Percentiles rank a stretch among this genome's conserved stretches.
These are phyloP conservation scores for Trichophyton simii DNA, from an alignment of 2,329 filamentous ascomycete genomes.

Conservation along the genomic window DNA sequence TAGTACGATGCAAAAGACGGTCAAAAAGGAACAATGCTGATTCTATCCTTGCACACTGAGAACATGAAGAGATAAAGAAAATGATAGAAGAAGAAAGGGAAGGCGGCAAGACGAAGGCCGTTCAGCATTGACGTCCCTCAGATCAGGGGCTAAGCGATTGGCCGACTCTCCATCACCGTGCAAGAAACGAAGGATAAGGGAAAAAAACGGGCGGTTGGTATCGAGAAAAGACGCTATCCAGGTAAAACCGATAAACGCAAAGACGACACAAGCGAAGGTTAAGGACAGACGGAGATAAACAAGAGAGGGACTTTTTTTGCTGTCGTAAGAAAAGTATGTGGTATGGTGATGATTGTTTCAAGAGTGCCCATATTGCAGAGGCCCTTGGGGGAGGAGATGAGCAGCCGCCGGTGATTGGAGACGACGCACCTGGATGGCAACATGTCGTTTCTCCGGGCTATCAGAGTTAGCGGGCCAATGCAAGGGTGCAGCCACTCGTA, in stretches of 20 bases:
- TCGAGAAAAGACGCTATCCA: not conserved
- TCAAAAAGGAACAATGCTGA: not conserved
- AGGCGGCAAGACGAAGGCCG: not conserved
- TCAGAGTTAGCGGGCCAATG: not conserved
- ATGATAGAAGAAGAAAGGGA: not conserved
- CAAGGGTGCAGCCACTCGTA: not conserved
- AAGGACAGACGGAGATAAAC: not conserved
- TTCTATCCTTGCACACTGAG: not conserved
- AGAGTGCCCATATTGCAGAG: not conserved
- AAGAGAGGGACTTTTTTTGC: not conserved
- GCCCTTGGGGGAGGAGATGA: not conserved
- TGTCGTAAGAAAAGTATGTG: not conserved
- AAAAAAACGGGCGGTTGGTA: not conserved
- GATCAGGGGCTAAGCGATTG: constrained; percentile 3
- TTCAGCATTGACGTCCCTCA: not conserved
- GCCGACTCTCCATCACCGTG: not conserved
- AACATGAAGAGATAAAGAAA: not conserved
- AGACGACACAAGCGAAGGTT: not conserved
- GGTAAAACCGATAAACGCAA: not conserved
- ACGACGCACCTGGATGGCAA: not conserved
- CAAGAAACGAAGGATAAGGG: not conserved
- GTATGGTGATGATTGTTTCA: not conserved
- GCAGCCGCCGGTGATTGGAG: not conserved
- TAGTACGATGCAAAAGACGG: not conserved
- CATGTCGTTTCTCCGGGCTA: not conserved